Base-by-base conservation (phyloP, 768 basidiomycete genomes). In the Termitomyces eurrhizus region DNA sequence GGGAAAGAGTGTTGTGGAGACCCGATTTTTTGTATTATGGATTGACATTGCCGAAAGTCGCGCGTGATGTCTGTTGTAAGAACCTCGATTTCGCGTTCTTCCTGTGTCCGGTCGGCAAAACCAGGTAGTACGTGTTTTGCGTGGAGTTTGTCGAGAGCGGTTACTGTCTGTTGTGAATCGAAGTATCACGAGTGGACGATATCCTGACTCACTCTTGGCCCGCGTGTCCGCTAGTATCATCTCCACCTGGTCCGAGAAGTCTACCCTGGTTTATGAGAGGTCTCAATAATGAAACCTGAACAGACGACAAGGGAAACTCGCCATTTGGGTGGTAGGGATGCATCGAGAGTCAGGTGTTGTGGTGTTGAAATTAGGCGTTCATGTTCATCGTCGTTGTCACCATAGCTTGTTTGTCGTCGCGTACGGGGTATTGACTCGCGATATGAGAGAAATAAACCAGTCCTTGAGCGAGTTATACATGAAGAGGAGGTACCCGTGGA, bases 71-170 rank as follows among this genome's bases (percentile, higher is more conserved):
- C 88, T 42, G 82, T 84, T 4, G 95, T 95, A 52, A 90, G 79
- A 24, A 81, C 73, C 70, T 97, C 92, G 62, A 99, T 99, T 72
- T 98, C 95, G 62, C 87, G 83, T 75, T 98, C 96, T 76, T 99
- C 96, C 4, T 87, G 87, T 2, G 90, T 80, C 56, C 97, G 90
- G 83, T 99, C 97, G 70, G 93, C 84, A 72, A 99, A 99, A 0
- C 95, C 96, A 65, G 97, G 97, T 7, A 99, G 83, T 59, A 89
- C 90, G 73, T 97, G 95, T 72, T 92, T 97, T 65, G 96, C 92
- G 66, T 99, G 96, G 5, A 99, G 85, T 72, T 92, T 97, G 74
- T 98, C 97, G 45, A 99, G 87, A 7, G 84, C 76, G n/a, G 80
- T 74, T 69, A 98, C 97, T 98, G 73, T 65, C 58, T 50, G 39